A percentile compares a stretch with the other conserved stretches of the same genome.
phyloP scores from a whole-genome alignment of 441 rosid species.

The Isatis lusitanica region DNA sequence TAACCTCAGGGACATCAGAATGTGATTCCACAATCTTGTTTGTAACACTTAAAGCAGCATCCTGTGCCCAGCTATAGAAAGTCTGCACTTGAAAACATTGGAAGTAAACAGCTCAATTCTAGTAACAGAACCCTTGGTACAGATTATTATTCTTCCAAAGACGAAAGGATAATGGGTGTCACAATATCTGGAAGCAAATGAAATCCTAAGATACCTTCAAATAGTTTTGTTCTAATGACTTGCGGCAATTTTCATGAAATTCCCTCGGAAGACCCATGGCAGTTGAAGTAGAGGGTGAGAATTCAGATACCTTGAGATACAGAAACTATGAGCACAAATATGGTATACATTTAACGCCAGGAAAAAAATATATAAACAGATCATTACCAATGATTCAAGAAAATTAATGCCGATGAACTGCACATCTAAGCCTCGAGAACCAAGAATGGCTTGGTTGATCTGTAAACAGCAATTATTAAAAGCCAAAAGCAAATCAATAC shows the following conservation, averaged over 20 bases:
- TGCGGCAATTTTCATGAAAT: conserved; percentile 88
- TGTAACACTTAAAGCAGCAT: conserved; percentile 80
- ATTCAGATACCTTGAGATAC: conserved; percentile 78
- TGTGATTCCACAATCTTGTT: conserved; percentile 67
- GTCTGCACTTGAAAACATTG: conserved; percentile 49
- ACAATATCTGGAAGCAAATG: conserved; percentile 25
- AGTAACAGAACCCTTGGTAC: conserved; percentile 23
- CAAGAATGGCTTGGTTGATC: conserved; percentile 85
- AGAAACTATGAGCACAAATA: conserved; percentile 26
- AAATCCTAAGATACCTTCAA: conserved; percentile 61
- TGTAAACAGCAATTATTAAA: conserved; percentile 44
- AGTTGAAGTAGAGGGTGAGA: conserved; percentile 93
- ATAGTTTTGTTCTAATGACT: conserved; percentile 76
- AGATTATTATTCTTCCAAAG: conserved; percentile 22
- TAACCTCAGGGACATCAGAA: conserved; percentile 69
- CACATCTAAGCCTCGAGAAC: conserved; percentile 71
- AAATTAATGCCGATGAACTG: conserved; percentile 84
- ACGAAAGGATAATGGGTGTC: conserved; percentile 16
- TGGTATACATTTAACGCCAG: conserved; percentile 19
- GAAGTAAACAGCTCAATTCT: conserved; percentile 8
- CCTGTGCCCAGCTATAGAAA: conserved; percentile 86
- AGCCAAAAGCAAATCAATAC: conserved; percentile 23
- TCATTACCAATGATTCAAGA: conserved; percentile 83
- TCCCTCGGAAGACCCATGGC: conserved; percentile 98
- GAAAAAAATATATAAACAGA: conserved; percentile 23